Conservation (phyloP, 192 early-diverging fungal genomes). For the Funneliformis mosseae region DNA sequence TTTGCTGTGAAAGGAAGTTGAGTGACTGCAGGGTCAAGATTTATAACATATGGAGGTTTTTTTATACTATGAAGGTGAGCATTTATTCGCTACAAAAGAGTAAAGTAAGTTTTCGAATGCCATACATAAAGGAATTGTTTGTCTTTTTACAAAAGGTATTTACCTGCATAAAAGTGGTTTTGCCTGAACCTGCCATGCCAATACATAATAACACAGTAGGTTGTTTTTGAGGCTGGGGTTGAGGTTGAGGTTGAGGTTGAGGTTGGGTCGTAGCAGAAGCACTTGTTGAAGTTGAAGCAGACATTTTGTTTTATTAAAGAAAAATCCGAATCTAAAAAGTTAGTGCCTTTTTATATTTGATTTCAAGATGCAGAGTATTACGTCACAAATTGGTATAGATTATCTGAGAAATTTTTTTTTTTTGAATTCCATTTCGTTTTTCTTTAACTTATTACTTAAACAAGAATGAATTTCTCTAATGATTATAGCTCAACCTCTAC, state of each 20-base stretch:
- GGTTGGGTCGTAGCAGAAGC: no score
- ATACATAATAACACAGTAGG: slow-evolving; percentile 81
- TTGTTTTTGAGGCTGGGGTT: slow-evolving; percentile 38
- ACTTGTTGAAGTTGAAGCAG: background rate
- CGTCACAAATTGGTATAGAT: no score
- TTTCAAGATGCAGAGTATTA: no score
- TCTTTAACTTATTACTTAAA: background rate
- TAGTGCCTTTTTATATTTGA: background rate
- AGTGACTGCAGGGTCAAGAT: slow-evolving; percentile 91
- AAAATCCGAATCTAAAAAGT: background rate
- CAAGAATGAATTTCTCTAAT: background rate
- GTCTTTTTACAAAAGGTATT: background rate
- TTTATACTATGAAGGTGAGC: slow-evolving; percentile 79
- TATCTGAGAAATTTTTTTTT: background rate
- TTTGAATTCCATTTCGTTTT: background rate
- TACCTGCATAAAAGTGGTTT: slow-evolving; percentile 97
- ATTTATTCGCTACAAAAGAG: slow-evolving; percentile 71
- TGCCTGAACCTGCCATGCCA: slow-evolving; percentile 97
- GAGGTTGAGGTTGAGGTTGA: background rate
- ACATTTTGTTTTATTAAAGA: background rate
- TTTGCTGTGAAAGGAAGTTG: slow-evolving; percentile 91
- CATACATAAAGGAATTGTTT: background rate
- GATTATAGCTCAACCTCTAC: background rate
- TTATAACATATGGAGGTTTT: slow-evolving; percentile 84
- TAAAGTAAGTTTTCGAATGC: background rate